A percentile compares a stretch with the other conserved stretches of the same genome.
Conservation (phyloP, 352 stramenopile genomes). For the Elongisporangium senticosum region DNA sequence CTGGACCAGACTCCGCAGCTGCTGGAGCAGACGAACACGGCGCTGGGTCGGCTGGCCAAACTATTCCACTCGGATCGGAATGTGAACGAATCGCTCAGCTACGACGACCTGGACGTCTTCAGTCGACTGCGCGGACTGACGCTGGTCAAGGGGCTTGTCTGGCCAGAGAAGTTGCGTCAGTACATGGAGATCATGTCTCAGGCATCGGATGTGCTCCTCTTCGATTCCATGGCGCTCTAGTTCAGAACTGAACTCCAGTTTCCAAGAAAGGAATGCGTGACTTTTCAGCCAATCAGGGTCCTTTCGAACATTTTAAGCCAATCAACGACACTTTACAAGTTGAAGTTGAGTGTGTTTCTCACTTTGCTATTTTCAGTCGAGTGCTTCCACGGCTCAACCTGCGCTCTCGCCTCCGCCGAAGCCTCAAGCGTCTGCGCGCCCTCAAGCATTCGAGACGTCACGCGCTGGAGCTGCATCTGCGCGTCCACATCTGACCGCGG, state of each 20-base stretch:
- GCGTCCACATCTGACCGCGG: neutral
- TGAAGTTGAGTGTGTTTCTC: neutral
- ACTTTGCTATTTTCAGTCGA: neutral
- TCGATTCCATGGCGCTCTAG: slow-evolving; percentile 26
- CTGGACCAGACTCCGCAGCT: slow-evolving; percentile 36
- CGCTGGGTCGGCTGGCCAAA: slow-evolving; percentile 22
- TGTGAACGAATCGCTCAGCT: slow-evolving; percentile 40
- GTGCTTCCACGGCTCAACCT: neutral
- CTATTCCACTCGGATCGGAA: slow-evolving; percentile 36
- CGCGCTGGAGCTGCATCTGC: neutral
- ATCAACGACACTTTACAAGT: neutral
- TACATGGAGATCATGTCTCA: slow-evolving; percentile 43
- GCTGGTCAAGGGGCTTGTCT: slow-evolving; percentile 40
- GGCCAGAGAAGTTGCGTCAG: slow-evolving; percentile 35
- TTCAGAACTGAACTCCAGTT: no score
- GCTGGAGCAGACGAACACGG: slow-evolving; percentile 26
- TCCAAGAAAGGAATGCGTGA: no score
- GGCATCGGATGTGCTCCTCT: slow-evolving; percentile 25
- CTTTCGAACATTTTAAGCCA: neutral
- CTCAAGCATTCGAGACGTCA: neutral
- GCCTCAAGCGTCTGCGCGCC: no score
- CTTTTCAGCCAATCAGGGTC: neutral
- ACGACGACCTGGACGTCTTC: slow-evolving; percentile 56
- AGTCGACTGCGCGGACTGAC: slow-evolving; percentile 36
- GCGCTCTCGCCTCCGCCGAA: neutral